A percentile compares a stretch with the other conserved stretches of the same genome.
Conservation (phyloP, 2,329 filamentous ascomycete species). For the Ophiostoma himal-ulmi region DNA sequence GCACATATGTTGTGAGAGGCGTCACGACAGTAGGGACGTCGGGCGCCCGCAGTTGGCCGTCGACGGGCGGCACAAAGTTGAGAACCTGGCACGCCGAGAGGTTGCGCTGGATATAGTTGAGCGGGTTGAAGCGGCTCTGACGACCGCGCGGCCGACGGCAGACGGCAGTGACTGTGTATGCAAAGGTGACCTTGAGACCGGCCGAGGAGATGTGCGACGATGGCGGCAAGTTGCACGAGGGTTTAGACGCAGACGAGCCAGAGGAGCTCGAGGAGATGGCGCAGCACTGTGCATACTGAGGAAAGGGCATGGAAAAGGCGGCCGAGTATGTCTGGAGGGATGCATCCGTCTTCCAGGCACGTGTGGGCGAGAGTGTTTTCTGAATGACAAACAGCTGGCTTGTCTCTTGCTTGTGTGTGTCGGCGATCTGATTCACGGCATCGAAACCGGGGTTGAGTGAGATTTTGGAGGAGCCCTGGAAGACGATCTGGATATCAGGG, state of each 20-base stretch:
- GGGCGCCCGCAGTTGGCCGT: background rate
- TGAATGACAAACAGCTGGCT: background rate
- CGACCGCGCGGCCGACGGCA: background rate
- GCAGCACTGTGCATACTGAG: background rate
- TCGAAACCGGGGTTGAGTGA: conserved; percentile 15
- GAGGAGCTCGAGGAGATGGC: background rate
- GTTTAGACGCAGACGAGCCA: background rate
- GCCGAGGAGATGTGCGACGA: background rate
- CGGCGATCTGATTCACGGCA: background rate
- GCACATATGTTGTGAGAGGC: background rate
- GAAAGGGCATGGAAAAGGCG: conserved; percentile 4
- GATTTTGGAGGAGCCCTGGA: conserved; percentile 7
- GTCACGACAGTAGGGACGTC: background rate
- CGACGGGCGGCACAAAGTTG: background rate
- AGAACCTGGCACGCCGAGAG: background rate
- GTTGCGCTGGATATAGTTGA: background rate
- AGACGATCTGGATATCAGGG: background rate
- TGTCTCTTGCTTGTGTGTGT: background rate
- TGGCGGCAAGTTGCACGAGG: conserved; percentile 8
- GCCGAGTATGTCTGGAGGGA: conserved; percentile 6
- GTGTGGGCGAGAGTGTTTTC: background rate
- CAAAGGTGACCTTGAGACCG: background rate
- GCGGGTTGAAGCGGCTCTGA: background rate
- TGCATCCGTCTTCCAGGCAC: background rate
- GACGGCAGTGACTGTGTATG: conserved; percentile 8